Percentiles rank a stretch among this genome's conserved stretches.
phyloP scores from a whole-genome alignment of 1,284 basidiomycete species.

The Hortiboletus rubellus region DNA sequence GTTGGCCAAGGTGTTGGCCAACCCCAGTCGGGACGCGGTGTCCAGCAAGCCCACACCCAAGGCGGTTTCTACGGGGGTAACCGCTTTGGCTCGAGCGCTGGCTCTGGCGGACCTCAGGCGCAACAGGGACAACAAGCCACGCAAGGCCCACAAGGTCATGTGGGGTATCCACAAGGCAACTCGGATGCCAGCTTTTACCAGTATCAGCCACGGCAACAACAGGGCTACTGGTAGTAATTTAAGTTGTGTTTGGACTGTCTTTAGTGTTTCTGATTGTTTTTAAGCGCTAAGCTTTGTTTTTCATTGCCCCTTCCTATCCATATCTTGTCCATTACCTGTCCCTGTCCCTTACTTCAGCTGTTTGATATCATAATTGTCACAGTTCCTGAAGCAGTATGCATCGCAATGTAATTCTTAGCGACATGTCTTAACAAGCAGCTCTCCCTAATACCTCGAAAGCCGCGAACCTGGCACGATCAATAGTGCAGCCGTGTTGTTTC shows the following conservation, averaged over 20 bases:
- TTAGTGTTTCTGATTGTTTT: slow-evolving; percentile 5
- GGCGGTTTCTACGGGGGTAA: slow-evolving; percentile 61
- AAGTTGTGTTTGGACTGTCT: slow-evolving; percentile 18
- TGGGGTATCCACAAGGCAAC: slow-evolving; percentile 56
- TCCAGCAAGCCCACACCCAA: slow-evolving; percentile 47
- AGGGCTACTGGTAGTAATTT: slow-evolving; percentile 68
- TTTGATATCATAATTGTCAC: slow-evolving; percentile 32
- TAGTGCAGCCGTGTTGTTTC: neutral
- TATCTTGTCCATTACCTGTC: slow-evolving; percentile 19
- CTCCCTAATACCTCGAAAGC: neutral
- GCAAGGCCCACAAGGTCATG: slow-evolving; percentile 62
- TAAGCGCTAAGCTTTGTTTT: slow-evolving; percentile 6
- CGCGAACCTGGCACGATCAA: neutral
- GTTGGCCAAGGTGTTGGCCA: slow-evolving; percentile 43
- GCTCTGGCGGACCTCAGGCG: slow-evolving; percentile 42
- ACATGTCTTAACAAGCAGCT: slow-evolving; percentile 23
- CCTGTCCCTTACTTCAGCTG: slow-evolving; percentile 32
- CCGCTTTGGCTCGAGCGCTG: slow-evolving; percentile 54
- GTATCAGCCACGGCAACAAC: slow-evolving; percentile 65
- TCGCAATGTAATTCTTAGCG: slow-evolving; percentile 35
- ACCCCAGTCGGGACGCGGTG: slow-evolving; percentile 47
- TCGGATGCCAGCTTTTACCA: slow-evolving; percentile 66
- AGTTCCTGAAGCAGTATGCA: slow-evolving; percentile 25
- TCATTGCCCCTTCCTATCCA: slow-evolving; percentile 13
- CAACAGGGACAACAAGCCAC: slow-evolving; percentile 46